Conservation (phyloP, 768 basidiomycete genomes). For the Leccinum olivaceopallidum region DNA sequence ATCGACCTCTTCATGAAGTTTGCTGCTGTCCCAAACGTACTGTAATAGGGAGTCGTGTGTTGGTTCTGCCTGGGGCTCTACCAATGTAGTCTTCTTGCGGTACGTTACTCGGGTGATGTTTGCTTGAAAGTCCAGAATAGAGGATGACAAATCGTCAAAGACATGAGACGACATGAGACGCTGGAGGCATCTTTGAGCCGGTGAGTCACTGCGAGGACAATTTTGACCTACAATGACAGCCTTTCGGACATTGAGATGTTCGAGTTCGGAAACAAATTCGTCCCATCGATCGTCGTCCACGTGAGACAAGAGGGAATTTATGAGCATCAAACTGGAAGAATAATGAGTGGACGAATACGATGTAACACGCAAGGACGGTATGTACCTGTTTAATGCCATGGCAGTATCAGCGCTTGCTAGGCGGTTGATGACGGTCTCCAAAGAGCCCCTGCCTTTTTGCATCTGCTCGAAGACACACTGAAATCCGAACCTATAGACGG, state of each 20-base stretch:
- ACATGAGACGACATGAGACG: constrained; percentile 82
- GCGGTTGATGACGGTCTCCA: constrained; percentile 82
- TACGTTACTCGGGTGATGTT: constrained; percentile 79
- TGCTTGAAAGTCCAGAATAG: constrained; percentile 85
- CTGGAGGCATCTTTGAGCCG: constrained; percentile 38
- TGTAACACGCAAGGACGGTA: not conserved
- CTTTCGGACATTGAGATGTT: constrained; percentile 74
- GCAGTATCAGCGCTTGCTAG: constrained; percentile 81
- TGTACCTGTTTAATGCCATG: constrained; percentile 80
- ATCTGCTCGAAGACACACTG: constrained; percentile 81
- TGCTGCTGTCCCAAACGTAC: constrained; percentile 68
- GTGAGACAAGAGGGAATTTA: constrained; percentile 81
- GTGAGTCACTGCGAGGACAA: not conserved
- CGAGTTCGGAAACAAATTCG: constrained; percentile 72
- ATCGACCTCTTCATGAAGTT: constrained; percentile 54
- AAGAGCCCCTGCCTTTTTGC: constrained; percentile 63
- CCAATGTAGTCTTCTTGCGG: constrained; percentile 76
- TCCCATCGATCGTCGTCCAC: constrained; percentile 80
- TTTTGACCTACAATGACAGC: constrained; percentile 69
- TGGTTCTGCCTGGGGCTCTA: constrained; percentile 66
- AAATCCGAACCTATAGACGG: constrained; percentile 84
- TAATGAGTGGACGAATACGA: constrained; percentile 10
- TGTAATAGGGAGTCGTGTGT: constrained; percentile 57
- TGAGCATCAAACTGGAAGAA: constrained; percentile 74
- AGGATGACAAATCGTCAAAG: constrained; percentile 78